Evolutionary conservation across 768 basidiomycete genomes (phyloP).

Genomic region (Suillus subaureus): DNA sequence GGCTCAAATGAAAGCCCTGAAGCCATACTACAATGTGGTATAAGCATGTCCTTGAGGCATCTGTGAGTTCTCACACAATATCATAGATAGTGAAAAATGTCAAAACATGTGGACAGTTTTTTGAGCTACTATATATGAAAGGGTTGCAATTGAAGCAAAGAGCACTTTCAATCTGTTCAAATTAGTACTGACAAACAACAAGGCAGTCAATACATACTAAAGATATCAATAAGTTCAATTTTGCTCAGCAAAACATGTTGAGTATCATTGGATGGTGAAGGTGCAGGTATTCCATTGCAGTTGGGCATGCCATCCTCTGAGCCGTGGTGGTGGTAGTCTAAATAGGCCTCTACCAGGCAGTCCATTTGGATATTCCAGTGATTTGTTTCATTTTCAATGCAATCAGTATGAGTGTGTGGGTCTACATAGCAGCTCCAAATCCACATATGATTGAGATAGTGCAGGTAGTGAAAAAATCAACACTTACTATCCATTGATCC

Average conservation of each 20-base stretch:
- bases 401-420: not conserved
- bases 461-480: too few species aligned
- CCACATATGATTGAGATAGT: too few species aligned
- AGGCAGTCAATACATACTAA: not conserved
- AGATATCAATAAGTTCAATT: constrained; percentile 1
- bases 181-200: too few species aligned
- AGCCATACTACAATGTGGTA: too few species aligned
- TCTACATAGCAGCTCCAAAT: not conserved
- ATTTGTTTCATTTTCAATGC: not conserved
- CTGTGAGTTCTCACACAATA: too few species aligned
- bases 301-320: not conserved
- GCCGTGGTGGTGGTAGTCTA: not conserved
- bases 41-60: too few species aligned
- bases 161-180: not conserved
- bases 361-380: constrained; percentile 2
- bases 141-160: not conserved
- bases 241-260: not conserved
- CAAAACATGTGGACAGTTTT: too few species aligned
- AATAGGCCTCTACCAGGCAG: not conserved
- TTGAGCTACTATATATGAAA: too few species aligned
- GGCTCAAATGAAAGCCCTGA: too few species aligned
- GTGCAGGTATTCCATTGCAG: too few species aligned
- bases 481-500: not conserved
- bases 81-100: too few species aligned
- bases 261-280: not conserved